Evolutionary conservation across 345 rosid species (phyloP), one percentile per base, ranked within the genome.

Genomic region (Salix viminalis): DNA sequence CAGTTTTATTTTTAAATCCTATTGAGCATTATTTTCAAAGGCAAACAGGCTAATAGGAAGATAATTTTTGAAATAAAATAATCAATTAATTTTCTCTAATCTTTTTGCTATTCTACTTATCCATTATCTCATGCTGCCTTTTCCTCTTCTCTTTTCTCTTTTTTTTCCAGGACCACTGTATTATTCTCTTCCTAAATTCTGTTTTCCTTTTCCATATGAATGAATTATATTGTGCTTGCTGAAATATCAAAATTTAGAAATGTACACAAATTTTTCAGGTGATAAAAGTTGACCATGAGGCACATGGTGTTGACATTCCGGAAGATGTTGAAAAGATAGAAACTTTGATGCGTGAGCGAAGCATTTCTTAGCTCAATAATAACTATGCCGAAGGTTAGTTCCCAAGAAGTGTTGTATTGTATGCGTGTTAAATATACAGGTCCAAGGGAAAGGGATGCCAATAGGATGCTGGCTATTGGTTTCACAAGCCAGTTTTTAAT

Each of bases 261-360:
- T 52, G 16, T 11, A 46, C 24, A 48, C 21, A 28, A 58, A n/a
- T n/a, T 61, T 58, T 61, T 79, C 87, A 96, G 97, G 97, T 96
- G 26, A 96, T 96, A 69, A 93, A 91, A 85, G 97, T 96, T 32
- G 92, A 93, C 28, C 94, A 93, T 34, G 97, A 93, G 70, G 98
- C 97, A 67, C 98, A 95, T 46, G 98, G 99, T 30, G 93, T 95
- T 58, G 98, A 93, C 80, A 70, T 81, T 66, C 97, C 92, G 0
- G 96, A 96, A 71, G 98, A 93, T 70, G 90, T 91, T 36, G 92
- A 84, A 69, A 93, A 93, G 85, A 88, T 93, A 7, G 99, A 96
- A 86, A 84, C 91, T 65, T 83, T 87, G 36, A 92, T 96, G 96
- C 89, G 85, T 0, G 94, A 91, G 76, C 83, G 84, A 66, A 92